Percentiles rank a stretch among this genome's conserved stretches.
These are phyloP conservation scores for Candida suzukii DNA, from an alignment of 805 yeast genomes.

Conservation along the genomic window DNA sequence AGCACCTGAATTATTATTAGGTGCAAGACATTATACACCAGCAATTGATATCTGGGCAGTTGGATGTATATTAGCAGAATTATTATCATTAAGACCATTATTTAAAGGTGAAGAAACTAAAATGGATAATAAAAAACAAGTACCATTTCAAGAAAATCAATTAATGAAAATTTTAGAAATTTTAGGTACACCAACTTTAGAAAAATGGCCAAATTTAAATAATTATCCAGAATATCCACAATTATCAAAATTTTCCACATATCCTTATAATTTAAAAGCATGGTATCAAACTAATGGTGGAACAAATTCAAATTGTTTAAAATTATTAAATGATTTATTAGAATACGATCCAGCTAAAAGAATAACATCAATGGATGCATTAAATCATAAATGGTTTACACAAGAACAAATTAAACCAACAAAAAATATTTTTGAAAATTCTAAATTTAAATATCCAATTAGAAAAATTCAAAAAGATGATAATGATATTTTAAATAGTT, in stretches of 20 bases:
- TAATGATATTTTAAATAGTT: slow-evolving; percentile 50
- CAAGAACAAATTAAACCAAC: slow-evolving; percentile 59
- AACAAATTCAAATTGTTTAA: slow-evolving; percentile 58
- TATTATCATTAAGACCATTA: slow-evolving; percentile 81
- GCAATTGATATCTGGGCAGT: slow-evolving; percentile 94
- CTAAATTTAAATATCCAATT: slow-evolving; percentile 69
- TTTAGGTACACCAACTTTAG: slow-evolving; percentile 78
- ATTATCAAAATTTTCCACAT: slow-evolving; percentile 50
- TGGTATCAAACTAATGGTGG: slow-evolving; percentile 90
- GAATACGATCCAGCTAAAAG: slow-evolving; percentile 80
- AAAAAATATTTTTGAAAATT: slow-evolving; percentile 75
- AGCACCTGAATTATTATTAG: slow-evolving; percentile 86
- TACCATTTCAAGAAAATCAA: slow-evolving; percentile 93
- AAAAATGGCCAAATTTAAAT: slow-evolving; percentile 73
- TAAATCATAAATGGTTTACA: slow-evolving; percentile 69
- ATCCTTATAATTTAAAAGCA: slow-evolving; percentile 62
- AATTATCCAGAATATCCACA: slow-evolving; percentile 80
- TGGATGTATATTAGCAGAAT: slow-evolving; percentile 90
- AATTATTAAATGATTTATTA: slow-evolving; percentile 54
- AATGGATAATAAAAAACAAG: slow-evolving; percentile 85
- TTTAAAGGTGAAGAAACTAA: slow-evolving; percentile 98
- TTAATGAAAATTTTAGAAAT: slow-evolving; percentile 85
- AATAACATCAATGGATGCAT: slow-evolving; percentile 69
- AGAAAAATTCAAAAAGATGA: slow-evolving; percentile 85
- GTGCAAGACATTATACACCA: slow-evolving; percentile 88